A percentile compares a stretch with the other conserved stretches of the same genome.
phyloP scores from a whole-genome alignment of 2,329 filamentous ascomycete genomes.

The Arthrobotrys megalospora region DNA sequence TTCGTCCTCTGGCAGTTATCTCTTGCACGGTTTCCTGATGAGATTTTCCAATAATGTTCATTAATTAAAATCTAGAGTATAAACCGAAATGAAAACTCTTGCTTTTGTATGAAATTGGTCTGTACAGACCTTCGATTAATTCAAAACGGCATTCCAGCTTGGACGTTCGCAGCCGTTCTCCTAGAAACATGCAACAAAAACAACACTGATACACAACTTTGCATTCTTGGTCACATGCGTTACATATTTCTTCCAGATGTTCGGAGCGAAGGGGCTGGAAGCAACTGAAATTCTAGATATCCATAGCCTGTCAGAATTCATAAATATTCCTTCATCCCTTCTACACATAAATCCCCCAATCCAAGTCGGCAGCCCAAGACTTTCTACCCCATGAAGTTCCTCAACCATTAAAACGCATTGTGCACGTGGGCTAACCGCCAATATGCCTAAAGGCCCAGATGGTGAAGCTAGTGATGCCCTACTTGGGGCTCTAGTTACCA shows the following conservation, averaged over 20 bases:
- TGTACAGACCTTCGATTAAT: not conserved
- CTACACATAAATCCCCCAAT: not conserved
- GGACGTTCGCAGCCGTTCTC: not conserved
- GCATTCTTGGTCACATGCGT: slow-evolving; percentile 3
- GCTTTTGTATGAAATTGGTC: not conserved
- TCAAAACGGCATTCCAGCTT: not conserved
- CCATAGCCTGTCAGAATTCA: not conserved
- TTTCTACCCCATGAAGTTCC: not conserved
- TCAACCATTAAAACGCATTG: not conserved
- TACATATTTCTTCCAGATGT: slow-evolving; percentile 5
- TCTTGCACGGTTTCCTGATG: too few species aligned
- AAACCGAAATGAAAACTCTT: not conserved
- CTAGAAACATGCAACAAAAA: slow-evolving; percentile 24
- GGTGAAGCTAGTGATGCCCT: not conserved
- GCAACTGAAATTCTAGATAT: not conserved
- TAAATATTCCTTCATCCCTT: not conserved
- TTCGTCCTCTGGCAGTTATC: too few species aligned
- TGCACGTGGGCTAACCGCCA: not conserved
- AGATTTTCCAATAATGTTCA: not conserved
- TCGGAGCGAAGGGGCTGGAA: not conserved
- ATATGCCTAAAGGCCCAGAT: slow-evolving; percentile 21
- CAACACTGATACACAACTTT: not conserved
- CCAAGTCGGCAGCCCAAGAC: too few species aligned
- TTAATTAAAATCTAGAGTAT: not conserved
- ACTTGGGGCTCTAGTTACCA: slow-evolving; percentile 25